Evolutionary conservation across 148 eudicot genomes (phyloP).

Genomic region (Vaccinium myrtillus): DNA sequence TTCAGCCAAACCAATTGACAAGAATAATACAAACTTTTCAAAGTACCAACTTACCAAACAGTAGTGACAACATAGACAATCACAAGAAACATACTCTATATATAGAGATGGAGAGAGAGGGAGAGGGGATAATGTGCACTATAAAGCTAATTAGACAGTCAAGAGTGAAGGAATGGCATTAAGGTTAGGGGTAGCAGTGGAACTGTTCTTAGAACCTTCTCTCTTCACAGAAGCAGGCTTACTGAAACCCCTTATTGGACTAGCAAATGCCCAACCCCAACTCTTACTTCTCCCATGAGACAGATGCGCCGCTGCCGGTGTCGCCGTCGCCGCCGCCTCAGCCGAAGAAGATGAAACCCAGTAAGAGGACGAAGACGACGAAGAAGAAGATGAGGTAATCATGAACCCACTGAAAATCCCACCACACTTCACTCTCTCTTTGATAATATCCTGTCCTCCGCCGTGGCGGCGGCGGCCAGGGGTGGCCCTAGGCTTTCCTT

Average conservation of each 20-base stretch:
- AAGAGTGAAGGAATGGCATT: conserved; percentile 80
- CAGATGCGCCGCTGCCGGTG: conserved; percentile 26
- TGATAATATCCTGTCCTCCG: conserved; percentile 35
- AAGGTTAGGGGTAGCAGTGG: conserved; percentile 27
- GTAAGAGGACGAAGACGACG: conserved; percentile 50
- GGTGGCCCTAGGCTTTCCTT: conserved; percentile 43
- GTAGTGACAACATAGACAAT: not conserved
- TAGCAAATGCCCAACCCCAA: conserved; percentile 92
- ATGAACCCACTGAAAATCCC: conserved; percentile 79
- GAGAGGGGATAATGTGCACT: not conserved
- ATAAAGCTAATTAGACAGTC: conserved; percentile 29
- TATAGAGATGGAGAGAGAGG: conserved; percentile 5
- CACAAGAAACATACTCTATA: not conserved
- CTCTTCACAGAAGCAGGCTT: conserved; percentile 35
- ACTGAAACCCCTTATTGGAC: conserved; percentile 73
- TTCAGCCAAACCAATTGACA: conserved; percentile 2
- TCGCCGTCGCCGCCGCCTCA: conserved; percentile 20
- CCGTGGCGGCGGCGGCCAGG: conserved; percentile 13
- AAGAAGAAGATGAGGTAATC: conserved; percentile 57
- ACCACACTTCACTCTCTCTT: conserved; percentile 70
- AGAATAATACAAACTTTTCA: not conserved
- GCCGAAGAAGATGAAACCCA: conserved; percentile 32
- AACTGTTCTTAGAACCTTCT: conserved; percentile 17
- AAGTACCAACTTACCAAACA: not conserved
- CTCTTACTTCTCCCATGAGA: conserved; percentile 57